Conservation (phyloP, 495 filamentous ascomycete species). For the Zalerion maritima region DNA sequence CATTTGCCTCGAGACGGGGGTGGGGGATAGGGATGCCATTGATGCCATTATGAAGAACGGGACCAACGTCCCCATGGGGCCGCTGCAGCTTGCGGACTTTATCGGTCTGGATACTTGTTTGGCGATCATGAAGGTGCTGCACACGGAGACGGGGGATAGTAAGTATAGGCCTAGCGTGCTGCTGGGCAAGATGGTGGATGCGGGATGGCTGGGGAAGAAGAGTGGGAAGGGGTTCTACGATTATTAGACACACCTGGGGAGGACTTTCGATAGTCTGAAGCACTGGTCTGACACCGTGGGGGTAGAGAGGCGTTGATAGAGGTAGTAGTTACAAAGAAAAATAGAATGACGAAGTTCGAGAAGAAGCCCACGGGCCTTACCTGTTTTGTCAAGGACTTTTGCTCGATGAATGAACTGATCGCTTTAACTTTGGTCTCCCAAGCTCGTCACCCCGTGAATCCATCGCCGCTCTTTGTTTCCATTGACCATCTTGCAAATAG, state of each 20-base stretch:
- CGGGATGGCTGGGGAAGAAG: conserved; percentile 97
- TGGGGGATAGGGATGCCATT: conserved; percentile 78
- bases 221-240: conserved; percentile 93
- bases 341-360: too few relatives aligned
- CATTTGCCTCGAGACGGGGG: conserved; percentile 87
- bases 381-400: too few relatives aligned
- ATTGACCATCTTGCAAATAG: too few relatives aligned
- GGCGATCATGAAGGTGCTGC: conserved; percentile 91
- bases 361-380: too few relatives aligned
- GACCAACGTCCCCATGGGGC: conserved; percentile 97
- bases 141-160: conserved; percentile 81
- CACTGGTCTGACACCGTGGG: neutral
- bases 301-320: neutral
- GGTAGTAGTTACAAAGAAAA: conserved; percentile 1
- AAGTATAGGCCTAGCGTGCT: conserved; percentile 87
- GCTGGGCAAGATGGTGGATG: conserved; percentile 89
- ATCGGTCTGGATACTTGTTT: conserved; percentile 95
- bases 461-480: too few relatives aligned
- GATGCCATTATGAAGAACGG: conserved; percentile 99
- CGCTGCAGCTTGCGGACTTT: conserved; percentile 86
- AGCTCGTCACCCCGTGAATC: too few relatives aligned
- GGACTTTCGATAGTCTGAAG: neutral
- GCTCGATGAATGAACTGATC: too few relatives aligned
- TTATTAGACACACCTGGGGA: conserved; percentile 32
- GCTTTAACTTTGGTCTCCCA: too few relatives aligned